phyloP scores from a whole-genome alignment of 495 filamentous ascomycete genomes.

The Melanomma pulvis-pyrius region DNA sequence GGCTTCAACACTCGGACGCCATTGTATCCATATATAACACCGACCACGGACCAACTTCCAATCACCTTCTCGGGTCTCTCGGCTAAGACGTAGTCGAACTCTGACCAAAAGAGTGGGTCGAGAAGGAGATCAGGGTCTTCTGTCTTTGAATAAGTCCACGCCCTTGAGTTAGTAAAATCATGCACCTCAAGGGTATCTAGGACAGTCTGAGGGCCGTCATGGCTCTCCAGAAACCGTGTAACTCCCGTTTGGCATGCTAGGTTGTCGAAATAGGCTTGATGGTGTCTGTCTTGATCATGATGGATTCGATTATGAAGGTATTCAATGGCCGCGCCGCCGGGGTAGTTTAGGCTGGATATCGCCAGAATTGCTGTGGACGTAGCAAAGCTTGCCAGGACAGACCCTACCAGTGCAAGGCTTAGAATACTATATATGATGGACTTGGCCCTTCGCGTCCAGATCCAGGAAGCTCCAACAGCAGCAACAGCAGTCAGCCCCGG shows the following conservation, averaged over 20 bases:
- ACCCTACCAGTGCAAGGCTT: conserved; percentile 57
- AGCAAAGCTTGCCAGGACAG: conserved; percentile 61
- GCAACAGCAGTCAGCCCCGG: conserved; percentile 79
- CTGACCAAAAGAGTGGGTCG: conserved; percentile 71
- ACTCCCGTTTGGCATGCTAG: conserved; percentile 92
- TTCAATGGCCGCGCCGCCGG: conserved; percentile 43
- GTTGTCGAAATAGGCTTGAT: conserved; percentile 72
- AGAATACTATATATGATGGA: conserved; percentile 58
- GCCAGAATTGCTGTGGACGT: conserved; percentile 67
- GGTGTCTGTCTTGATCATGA: neutral
- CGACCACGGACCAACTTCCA: conserved; percentile 72
- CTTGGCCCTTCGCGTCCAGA: conserved; percentile 71
- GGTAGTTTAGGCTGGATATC: conserved; percentile 50
- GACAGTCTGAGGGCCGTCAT: conserved; percentile 47
- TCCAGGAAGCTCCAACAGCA: conserved; percentile 70
- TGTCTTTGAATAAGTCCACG: conserved; percentile 68
- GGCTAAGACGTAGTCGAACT: conserved; percentile 79
- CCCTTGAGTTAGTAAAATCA: conserved; percentile 16
- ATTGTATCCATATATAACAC: conserved; percentile 68
- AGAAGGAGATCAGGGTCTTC: conserved; percentile 60
- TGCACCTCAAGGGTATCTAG: conserved; percentile 30
- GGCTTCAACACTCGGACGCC: conserved; percentile 67
- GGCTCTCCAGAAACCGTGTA: conserved; percentile 69
- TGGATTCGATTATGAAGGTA: conserved; percentile 36
- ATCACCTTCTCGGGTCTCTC: conserved; percentile 64